Conservation (phyloP, 306 rosid species). For the Purshia tridentata region DNA sequence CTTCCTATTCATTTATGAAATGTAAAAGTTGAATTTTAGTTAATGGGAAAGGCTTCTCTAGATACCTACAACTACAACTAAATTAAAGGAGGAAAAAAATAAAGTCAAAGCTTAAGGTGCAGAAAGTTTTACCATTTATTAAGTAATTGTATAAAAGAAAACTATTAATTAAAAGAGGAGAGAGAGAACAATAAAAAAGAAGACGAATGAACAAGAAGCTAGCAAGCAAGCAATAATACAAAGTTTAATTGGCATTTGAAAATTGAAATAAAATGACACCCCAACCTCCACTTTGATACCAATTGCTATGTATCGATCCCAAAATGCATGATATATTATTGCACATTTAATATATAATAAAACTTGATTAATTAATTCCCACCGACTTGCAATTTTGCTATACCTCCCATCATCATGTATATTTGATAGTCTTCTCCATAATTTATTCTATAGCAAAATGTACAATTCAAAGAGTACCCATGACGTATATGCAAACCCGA, state of each 20-base stretch:
- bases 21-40: background rate
- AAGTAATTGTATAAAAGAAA: background rate
- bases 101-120: background rate
- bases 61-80: background rate
- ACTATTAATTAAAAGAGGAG: too few relatives aligned
- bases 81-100: background rate
- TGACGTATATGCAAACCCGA: constrained; percentile 2
- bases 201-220: constrained; percentile 10
- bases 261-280: constrained; percentile 38
- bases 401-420: background rate
- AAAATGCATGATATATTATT: background rate
- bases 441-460: constrained; percentile 48
- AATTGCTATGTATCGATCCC: constrained; percentile 14
- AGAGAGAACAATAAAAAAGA: background rate
- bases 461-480: constrained; percentile 31
- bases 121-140: too few relatives aligned
- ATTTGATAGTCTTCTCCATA: background rate
- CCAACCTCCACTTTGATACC: constrained; percentile 27
- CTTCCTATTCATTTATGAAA: too few relatives aligned
- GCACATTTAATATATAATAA: background rate
- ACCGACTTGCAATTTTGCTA: constrained; percentile 39
- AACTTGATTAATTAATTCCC: constrained; percentile 8
- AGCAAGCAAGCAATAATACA: constrained; percentile 9
- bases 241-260: background rate
- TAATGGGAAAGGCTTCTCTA: background rate